Conservation (phyloP, 805 yeast species). For the Starmerella floricola region DNA sequence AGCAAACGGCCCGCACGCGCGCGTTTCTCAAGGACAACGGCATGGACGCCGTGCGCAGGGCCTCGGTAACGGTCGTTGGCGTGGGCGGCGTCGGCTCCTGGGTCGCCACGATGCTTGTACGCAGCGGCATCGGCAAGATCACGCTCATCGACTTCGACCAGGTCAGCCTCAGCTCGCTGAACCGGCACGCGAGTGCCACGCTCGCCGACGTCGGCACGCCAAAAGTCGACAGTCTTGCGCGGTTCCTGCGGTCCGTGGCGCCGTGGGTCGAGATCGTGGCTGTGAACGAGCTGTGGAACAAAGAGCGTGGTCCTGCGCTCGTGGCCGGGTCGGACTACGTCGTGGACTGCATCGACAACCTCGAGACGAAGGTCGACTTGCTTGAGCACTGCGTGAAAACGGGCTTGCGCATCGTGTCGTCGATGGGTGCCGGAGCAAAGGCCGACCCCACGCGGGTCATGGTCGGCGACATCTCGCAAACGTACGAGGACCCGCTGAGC, state of each 20-base stretch:
- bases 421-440: constrained; percentile 97
- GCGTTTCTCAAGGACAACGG: constrained; percentile 87
- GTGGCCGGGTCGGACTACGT: constrained; percentile 60
- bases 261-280: constrained; percentile 91
- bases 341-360: constrained; percentile 92
- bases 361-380: constrained; percentile 91
- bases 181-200: constrained; percentile 92
- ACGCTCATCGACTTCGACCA: constrained; percentile 91
- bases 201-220: constrained; percentile 83
- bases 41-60: constrained; percentile 54
- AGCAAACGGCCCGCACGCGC: constrained; percentile 86
- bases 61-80: constrained; percentile 71
- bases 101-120: constrained; percentile 79
- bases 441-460: constrained; percentile 88
- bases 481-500: constrained; percentile 90
- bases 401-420: constrained; percentile 59
- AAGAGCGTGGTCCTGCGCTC: constrained; percentile 46
- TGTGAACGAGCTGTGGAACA: constrained; percentile 62
- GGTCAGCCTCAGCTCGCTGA: constrained; percentile 79
- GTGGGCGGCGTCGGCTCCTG: constrained; percentile 99
- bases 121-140: constrained; percentile 76
- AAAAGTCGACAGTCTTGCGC: constrained; percentile 68
- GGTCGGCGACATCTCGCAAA: constrained; percentile 73
- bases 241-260: constrained; percentile 59
- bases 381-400: constrained; percentile 56